A percentile compares a stretch with the other conserved stretches of the same genome.
Conservation (phyloP, 129 eudicot species). For the Flaveria ramosissima region DNA sequence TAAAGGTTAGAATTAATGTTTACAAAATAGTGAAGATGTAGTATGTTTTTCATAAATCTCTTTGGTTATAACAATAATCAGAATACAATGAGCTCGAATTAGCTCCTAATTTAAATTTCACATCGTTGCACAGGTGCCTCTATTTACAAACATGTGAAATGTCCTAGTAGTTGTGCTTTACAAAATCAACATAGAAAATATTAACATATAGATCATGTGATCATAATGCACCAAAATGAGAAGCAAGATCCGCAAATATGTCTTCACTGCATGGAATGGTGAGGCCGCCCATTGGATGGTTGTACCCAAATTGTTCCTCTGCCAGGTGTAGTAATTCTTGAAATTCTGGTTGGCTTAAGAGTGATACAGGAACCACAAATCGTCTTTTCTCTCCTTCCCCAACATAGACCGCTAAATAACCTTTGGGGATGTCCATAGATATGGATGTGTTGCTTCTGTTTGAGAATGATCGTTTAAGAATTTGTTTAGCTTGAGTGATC, state of each 20-base stretch:
- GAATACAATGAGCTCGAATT: not conserved
- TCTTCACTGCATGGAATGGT: not conserved
- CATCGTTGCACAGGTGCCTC: not conserved
- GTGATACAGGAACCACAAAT: not conserved
- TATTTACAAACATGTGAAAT: too few species aligned
- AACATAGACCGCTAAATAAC: not conserved
- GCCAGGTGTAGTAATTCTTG: not conserved
- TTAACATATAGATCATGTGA: not conserved
- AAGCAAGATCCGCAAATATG: not conserved
- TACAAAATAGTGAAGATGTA: too few species aligned
- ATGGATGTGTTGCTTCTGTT: not conserved
- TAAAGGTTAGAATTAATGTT: too few species aligned
- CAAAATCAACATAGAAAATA: not conserved
- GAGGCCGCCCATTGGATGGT: conserved; percentile 7
- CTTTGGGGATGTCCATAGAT: not conserved
- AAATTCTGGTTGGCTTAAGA: not conserved
- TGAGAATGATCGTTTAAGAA: conserved; percentile 1
- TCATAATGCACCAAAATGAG: not conserved
- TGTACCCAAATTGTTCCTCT: not conserved
- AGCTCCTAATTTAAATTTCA: not conserved
- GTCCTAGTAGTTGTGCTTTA: not conserved
- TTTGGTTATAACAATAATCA: not conserved
- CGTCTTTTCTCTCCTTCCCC: not conserved
- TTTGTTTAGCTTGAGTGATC: not conserved
- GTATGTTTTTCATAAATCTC: not conserved